Percentiles rank a stretch among this genome's conserved stretches.
These are phyloP conservation scores for Plasmodium inui DNA, from an alignment of 169 alveolate genomes.

Conservation along the genomic window DNA sequence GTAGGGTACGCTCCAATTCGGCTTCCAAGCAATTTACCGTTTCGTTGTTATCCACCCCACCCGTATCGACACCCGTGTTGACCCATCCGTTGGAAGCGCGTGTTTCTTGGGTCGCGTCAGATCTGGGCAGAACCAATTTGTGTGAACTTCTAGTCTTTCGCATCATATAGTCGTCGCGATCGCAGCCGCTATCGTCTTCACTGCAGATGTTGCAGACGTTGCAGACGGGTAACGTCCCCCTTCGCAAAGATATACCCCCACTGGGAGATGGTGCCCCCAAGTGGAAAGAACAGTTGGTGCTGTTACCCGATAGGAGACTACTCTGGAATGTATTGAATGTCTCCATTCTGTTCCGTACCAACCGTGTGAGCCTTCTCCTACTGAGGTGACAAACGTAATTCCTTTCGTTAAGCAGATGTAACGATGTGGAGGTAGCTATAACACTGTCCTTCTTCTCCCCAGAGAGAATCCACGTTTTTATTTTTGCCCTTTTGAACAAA, in stretches of 20 bases:
- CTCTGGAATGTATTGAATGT: background rate
- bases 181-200: background rate
- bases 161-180: background rate
- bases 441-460: slow-evolving; percentile 39
- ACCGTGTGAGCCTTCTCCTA: slow-evolving; percentile 1
- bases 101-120: background rate
- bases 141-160: background rate
- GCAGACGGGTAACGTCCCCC: background rate
- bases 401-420: background rate
- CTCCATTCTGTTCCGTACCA: background rate
- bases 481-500: slow-evolving; percentile 33
- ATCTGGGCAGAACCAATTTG: background rate
- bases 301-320: background rate
- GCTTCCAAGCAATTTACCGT: background rate
- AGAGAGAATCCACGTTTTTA: slow-evolving; percentile 56
- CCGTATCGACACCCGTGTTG: background rate
- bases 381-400: slow-evolving; percentile 6
- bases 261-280: background rate
- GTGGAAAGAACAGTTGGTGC: background rate
- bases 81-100: background rate
- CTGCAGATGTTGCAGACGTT: background rate
- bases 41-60: background rate
- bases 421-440: slow-evolving; percentile 9
- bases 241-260: background rate
- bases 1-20: background rate